phyloP scores from a whole-genome alignment of 306 rosid genomes.

The Vigna angularis region DNA sequence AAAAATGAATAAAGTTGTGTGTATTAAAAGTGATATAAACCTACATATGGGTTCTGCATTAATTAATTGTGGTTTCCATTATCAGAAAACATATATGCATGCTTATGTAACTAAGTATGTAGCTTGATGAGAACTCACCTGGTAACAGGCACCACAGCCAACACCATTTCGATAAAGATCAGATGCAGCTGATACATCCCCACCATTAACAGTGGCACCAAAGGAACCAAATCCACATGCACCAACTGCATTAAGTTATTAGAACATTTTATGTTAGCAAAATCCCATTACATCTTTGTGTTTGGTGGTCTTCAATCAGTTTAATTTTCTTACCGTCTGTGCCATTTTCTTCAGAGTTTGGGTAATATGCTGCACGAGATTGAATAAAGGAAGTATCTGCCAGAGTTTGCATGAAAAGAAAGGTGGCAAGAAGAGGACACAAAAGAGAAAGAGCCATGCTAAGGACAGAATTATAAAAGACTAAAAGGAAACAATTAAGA shows the following conservation, averaged over 20 bases:
- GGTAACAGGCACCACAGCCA: constrained; percentile 97
- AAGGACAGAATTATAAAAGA: neutral
- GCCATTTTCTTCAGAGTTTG: constrained; percentile 79
- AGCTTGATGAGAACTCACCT: constrained; percentile 54
- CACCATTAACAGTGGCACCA: constrained; percentile 88
- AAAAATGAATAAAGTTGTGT: neutral
- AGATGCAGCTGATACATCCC: constrained; percentile 89
- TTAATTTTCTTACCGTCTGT: constrained; percentile 66
- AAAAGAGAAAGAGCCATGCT: constrained; percentile 63
- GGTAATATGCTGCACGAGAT: constrained; percentile 85
- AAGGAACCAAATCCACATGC: constrained; percentile 89
- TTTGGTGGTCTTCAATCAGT: constrained; percentile 7
- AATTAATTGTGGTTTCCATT: neutral
- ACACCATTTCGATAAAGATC: constrained; percentile 77
- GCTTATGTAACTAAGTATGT: neutral
- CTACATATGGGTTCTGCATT: neutral
- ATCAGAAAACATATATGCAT: constrained; percentile 17
- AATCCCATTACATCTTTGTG: constrained; percentile 24
- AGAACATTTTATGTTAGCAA: constrained; percentile 20
- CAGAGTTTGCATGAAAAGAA: constrained; percentile 65
- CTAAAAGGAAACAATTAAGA: constrained; percentile 14
- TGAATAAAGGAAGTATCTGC: constrained; percentile 65
- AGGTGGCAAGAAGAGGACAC: constrained; percentile 51
- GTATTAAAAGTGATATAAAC: constrained; percentile 1
- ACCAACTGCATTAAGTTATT: constrained; percentile 58